Evolutionary conservation across 371 early-diverging fungal genomes (phyloP).

Genomic region (Phascolomyces articulosus): DNA sequence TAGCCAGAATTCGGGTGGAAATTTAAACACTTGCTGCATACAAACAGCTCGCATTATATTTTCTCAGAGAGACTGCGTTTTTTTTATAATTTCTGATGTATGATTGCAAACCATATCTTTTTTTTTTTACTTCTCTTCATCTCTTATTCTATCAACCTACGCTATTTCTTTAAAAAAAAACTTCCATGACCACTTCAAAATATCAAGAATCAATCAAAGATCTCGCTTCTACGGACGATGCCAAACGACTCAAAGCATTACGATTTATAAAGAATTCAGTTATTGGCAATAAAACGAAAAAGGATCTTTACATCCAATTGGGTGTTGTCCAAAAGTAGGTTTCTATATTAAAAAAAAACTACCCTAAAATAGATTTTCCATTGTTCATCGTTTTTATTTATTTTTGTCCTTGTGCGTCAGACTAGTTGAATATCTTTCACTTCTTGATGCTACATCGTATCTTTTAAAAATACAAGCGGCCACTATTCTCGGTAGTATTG

Average conservation of each 20-base stretch:
- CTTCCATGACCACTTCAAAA: constrained; percentile 58
- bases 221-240: constrained; percentile 43
- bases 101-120: not conserved
- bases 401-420: constrained; percentile 30
- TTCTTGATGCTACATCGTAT: constrained; percentile 34
- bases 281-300: constrained; percentile 87
- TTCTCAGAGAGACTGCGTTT: no score
- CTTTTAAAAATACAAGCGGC: constrained; percentile 68
- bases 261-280: constrained; percentile 85
- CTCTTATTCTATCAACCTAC: not conserved
- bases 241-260: constrained; percentile 61
- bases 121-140: not conserved
- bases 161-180: not conserved
- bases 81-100: constrained; percentile 2
- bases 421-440: constrained; percentile 58
- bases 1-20: no score
- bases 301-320: constrained; percentile 72
- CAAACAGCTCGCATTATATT: no score
- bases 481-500: constrained; percentile 81
- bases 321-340: constrained; percentile 71
- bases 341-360: not conserved
- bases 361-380: not conserved
- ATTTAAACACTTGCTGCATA: no score
- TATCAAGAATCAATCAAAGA: constrained; percentile 63
- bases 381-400: not conserved